A percentile compares a stretch with the other conserved stretches of the same genome.
These are phyloP conservation scores for Nannochloris sp. DNA, from an alignment of 139 green algal species.

Conservation along the genomic window DNA sequence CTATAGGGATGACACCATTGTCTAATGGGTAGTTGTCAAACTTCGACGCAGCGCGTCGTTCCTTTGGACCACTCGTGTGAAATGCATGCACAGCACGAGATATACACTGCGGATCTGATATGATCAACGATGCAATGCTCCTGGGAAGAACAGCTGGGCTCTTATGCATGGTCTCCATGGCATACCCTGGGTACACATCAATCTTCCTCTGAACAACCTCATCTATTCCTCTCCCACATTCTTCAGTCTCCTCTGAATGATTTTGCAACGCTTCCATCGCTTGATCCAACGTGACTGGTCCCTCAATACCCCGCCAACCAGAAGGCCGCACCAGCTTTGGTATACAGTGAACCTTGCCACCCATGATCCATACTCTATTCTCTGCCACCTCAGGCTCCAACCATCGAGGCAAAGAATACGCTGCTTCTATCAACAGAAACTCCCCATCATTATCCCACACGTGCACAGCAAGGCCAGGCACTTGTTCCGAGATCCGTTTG, in stretches of 20 bases:
- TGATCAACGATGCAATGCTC: constrained; percentile 38
- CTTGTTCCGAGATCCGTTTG: constrained; percentile 32
- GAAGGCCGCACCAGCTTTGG: constrained; percentile 29
- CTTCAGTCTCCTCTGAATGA: not conserved
- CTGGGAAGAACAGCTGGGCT: constrained; percentile 36
- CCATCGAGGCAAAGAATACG: constrained; percentile 72
- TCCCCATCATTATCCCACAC: constrained; percentile 92
- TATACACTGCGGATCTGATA: constrained; percentile 46
- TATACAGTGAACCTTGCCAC: constrained; percentile 56
- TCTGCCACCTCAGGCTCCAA: constrained; percentile 52
- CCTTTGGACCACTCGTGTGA: constrained; percentile 33
- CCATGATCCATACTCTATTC: constrained; percentile 65
- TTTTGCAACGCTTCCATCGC: not conserved
- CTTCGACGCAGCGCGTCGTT: constrained; percentile 37
- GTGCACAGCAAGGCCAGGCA: constrained; percentile 26
- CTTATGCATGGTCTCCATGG: constrained; percentile 24
- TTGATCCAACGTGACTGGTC: not conserved
- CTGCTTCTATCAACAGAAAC: constrained; percentile 94
- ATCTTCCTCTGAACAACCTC: not conserved
- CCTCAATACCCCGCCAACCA: not conserved
- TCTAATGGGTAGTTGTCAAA: constrained; percentile 40
- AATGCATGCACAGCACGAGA: constrained; percentile 56
- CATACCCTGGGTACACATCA: not conserved
- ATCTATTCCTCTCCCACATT: not conserved
- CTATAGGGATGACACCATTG: constrained; percentile 17